These are phyloP conservation scores for Eimeria falciformis DNA, from an alignment of 169 alveolate species.

Conservation along the genomic window DNA sequence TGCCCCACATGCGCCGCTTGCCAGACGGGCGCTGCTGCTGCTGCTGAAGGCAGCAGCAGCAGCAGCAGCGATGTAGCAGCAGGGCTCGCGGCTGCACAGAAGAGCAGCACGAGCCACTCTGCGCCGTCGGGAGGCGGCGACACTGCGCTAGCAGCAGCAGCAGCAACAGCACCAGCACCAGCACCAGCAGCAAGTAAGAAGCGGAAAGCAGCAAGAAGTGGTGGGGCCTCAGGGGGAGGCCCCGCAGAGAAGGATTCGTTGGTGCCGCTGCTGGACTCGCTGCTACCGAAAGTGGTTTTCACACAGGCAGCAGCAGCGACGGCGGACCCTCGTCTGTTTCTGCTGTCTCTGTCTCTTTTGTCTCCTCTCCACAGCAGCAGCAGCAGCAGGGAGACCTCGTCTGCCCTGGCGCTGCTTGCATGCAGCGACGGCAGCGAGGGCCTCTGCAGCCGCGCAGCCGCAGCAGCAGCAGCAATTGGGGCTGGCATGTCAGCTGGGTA, in stretches of 20 bases:
- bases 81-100: neutral
- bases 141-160: neutral
- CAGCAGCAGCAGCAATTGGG: slow-evolving; percentile 21
- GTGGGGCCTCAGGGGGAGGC: neutral
- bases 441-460: slow-evolving; percentile 4
- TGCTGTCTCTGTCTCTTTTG: slow-evolving; percentile 31
- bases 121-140: neutral
- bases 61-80: neutral
- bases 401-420: neutral
- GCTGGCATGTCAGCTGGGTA: neutral
- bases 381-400: neutral
- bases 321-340: slow-evolving; percentile 68
- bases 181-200: neutral
- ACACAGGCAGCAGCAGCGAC: slow-evolving; percentile 48
- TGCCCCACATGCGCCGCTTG: no score
- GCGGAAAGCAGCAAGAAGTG: slow-evolving; percentile 12
- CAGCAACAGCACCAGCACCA: slow-evolving; percentile 10
- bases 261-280: slow-evolving; percentile 50
- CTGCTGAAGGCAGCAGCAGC: neutral
- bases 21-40: no score
- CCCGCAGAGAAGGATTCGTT: neutral
- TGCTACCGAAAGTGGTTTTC: slow-evolving; percentile 26
- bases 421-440: slow-evolving; percentile 7
- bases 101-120: slow-evolving; percentile 10
- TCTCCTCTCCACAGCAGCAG: neutral